Percentiles rank a stretch among this genome's conserved stretches.
Evolutionary conservation across 208 protist species (phyloP).

Genomic region (Acanthamoeba sp.): DNA sequence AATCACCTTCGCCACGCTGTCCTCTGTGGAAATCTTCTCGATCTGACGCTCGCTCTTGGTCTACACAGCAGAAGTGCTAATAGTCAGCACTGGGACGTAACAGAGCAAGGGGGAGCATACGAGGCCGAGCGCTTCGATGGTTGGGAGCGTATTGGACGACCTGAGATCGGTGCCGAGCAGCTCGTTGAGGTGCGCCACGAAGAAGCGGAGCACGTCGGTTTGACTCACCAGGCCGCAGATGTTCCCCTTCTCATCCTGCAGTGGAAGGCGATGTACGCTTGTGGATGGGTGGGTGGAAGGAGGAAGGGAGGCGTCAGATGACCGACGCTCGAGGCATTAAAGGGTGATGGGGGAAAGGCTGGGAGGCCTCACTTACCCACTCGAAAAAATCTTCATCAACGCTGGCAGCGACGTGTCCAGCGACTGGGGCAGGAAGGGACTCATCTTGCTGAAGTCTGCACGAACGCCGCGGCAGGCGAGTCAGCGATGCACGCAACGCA

Average conservation of each 20-base stretch:
- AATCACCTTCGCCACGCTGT: constrained; percentile 40
- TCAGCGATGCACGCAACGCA: not conserved
- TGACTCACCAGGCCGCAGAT: constrained; percentile 47
- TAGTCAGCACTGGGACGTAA: not conserved
- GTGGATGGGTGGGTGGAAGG: not conserved
- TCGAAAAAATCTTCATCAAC: constrained; percentile 37
- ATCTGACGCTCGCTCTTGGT: not conserved
- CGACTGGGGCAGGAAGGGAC: constrained; percentile 44
- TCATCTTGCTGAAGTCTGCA: constrained; percentile 69
- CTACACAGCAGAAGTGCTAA: not conserved
- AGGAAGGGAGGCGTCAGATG: too few relatives aligned
- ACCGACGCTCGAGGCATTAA: too few relatives aligned
- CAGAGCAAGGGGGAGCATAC: not conserved
- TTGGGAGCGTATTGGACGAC: not conserved
- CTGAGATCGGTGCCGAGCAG: constrained; percentile 30
- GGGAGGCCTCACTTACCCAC: not conserved
- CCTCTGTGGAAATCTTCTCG: not conserved
- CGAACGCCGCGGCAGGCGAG: not conserved
- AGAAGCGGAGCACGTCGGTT: constrained; percentile 35
- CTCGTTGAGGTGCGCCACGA: not conserved
- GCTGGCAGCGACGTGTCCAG: constrained; percentile 21
- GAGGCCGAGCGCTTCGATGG: not conserved
- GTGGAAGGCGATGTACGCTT: constrained; percentile 44
- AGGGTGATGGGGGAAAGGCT: too few relatives aligned
- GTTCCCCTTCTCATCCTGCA: constrained; percentile 30